Percentiles rank a stretch among this genome's conserved stretches.
These are phyloP conservation scores for Talaromyces adpressus DNA, from an alignment of 495 filamentous ascomycete species.

Conservation along the genomic window DNA sequence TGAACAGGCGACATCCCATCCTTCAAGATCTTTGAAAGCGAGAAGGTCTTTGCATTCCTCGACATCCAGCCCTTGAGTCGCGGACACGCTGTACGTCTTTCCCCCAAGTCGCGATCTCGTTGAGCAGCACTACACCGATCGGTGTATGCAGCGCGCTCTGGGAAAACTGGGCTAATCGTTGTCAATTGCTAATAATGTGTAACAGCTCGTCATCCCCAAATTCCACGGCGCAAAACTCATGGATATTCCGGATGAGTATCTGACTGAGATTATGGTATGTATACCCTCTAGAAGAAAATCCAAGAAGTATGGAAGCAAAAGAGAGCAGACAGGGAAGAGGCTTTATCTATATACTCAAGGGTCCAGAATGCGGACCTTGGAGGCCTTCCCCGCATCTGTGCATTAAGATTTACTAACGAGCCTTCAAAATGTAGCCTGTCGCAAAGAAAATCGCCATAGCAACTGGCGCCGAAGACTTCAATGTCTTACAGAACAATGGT, in stretches of 20 bases:
- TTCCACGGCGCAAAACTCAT: conserved; percentile 86
- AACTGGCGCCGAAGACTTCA: conserved; percentile 72
- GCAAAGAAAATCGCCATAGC: conserved; percentile 81
- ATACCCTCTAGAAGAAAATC: neutral
- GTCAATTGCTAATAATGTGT: neutral
- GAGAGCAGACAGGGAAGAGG: conserved; percentile 9
- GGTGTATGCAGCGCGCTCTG: too few species aligned
- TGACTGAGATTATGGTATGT: conserved; percentile 74
- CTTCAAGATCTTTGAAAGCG: conserved; percentile 89
- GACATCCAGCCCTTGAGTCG: conserved; percentile 84
- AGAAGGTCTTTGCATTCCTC: conserved; percentile 92
- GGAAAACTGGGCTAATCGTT: too few species aligned
- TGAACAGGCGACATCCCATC: conserved; percentile 80
- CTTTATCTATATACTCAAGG: neutral
- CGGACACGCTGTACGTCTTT: conserved; percentile 65
- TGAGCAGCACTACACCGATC: too few species aligned
- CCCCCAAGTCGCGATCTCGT: neutral
- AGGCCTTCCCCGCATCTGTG: neutral
- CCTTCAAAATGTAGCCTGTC: conserved; percentile 51
- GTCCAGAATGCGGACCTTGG: neutral
- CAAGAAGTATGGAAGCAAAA: neutral
- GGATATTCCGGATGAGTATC: conserved; percentile 86
- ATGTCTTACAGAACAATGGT: conserved; percentile 96
- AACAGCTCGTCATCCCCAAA: conserved; percentile 92
- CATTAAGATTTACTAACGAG: neutral